A percentile compares a stretch with the other conserved stretches of the same genome.
Conservation (phyloP, 2,329 filamentous ascomycete genomes). For the Cytospora chrysosperma region DNA sequence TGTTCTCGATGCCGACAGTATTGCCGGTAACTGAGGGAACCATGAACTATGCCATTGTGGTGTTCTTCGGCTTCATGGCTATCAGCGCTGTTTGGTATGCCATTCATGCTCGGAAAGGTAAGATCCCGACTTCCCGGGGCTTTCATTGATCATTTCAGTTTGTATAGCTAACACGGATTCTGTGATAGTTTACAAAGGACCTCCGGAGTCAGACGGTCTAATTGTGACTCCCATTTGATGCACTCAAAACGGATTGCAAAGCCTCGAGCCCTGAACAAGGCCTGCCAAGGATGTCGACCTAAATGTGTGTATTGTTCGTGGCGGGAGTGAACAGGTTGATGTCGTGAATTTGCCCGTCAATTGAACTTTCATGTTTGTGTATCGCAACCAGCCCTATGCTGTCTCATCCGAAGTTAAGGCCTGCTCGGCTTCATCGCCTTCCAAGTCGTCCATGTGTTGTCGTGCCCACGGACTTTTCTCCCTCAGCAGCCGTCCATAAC, state of each 20-base stretch:
- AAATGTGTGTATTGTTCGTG: background rate
- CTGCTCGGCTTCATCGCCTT: slow-evolving; percentile 15
- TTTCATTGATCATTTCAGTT: too few species aligned
- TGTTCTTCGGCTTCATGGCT: slow-evolving; percentile 52
- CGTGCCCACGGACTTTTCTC: slow-evolving; percentile 31
- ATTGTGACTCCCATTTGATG: background rate
- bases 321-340: background rate
- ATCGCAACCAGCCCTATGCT: background rate
- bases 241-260: too few species aligned
- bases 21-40: slow-evolving; percentile 45
- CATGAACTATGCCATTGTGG: slow-evolving; percentile 59
- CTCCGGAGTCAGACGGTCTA: slow-evolving; percentile 30
- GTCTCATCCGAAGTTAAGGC: background rate
- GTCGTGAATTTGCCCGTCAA: background rate
- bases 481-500: slow-evolving; percentile 29
- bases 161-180: slow-evolving; percentile 4
- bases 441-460: slow-evolving; percentile 28
- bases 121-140: slow-evolving; percentile 17
- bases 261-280: background rate
- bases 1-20: slow-evolving; percentile 54
- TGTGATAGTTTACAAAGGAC: slow-evolving; percentile 30
- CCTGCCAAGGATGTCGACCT: background rate
- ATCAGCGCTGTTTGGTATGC: slow-evolving; percentile 50
- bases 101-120: slow-evolving; percentile 51
- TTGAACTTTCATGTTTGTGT: background rate